A percentile compares a stretch with the other conserved stretches of the same genome.
Conservation (phyloP, 345 rosid species). For the Lumnitzera racemosa region DNA sequence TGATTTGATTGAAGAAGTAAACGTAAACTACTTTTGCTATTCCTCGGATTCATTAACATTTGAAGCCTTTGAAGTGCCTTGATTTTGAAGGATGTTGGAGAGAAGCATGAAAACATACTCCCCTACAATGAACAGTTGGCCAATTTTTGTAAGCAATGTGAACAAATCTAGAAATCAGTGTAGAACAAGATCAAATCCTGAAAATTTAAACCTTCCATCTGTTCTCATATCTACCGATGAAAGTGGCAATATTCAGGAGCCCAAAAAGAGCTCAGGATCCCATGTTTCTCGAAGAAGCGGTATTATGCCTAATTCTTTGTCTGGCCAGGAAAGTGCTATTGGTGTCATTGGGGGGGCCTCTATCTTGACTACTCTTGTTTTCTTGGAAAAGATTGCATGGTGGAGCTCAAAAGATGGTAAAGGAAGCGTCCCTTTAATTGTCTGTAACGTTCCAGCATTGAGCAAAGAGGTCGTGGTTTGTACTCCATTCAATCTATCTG, state of each 20-base stretch:
- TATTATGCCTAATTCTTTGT: conserved; percentile 9
- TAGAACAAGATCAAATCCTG: conserved; percentile 15
- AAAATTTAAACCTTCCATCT: conserved; percentile 14
- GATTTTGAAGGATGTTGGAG: conserved; percentile 15
- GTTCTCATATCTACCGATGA: conserved; percentile 14
- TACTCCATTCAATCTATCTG: conserved; percentile 2
- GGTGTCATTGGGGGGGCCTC: conserved; percentile 50
- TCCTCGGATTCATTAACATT: neutral
- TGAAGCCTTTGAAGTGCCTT: neutral
- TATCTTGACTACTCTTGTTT: conserved; percentile 35
- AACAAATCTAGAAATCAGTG: conserved; percentile 10
- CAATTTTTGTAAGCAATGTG: conserved; percentile 10
- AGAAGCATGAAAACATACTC: conserved; percentile 18
- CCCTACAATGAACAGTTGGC: conserved; percentile 7
- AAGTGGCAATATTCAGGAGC: conserved; percentile 8
- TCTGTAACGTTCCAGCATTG: conserved; percentile 31
- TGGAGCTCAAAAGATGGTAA: conserved; percentile 33
- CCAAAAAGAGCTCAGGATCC: conserved; percentile 18
- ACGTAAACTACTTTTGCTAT: neutral
- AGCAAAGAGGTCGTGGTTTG: conserved; percentile 1
- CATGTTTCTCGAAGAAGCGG: neutral
- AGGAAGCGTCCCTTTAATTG: conserved; percentile 32
- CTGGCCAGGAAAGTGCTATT: conserved; percentile 24
- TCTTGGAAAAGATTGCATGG: conserved; percentile 38
- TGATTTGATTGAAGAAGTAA: too few relatives aligned